A percentile compares a stretch with the other conserved stretches of the same genome.
These are phyloP conservation scores for Aspergillus tubingensis DNA, from an alignment of 2,329 filamentous ascomycete species.

Conservation along the genomic window DNA sequence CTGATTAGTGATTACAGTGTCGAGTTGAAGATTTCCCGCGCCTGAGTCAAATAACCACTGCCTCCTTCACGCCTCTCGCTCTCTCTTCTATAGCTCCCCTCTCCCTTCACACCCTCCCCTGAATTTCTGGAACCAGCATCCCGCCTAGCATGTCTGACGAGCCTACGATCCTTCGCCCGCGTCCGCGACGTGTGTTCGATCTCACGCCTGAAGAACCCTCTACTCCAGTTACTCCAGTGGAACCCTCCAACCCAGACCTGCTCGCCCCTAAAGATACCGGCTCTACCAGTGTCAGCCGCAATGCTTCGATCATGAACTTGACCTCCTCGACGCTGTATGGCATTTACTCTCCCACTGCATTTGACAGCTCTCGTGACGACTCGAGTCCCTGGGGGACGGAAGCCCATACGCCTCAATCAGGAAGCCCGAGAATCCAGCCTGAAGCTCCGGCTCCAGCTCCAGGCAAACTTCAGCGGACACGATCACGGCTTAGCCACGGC, in stretches of 20 bases:
- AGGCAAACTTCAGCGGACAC: slow-evolving; percentile 34
- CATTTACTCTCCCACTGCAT: slow-evolving; percentile 75
- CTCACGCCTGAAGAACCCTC: slow-evolving; percentile 50
- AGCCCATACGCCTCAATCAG: slow-evolving; percentile 64
- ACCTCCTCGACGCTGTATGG: slow-evolving; percentile 87
- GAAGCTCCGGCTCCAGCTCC: slow-evolving; percentile 28
- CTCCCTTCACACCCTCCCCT: background rate
- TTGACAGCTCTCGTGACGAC: slow-evolving; percentile 58
- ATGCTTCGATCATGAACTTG: slow-evolving; percentile 79
- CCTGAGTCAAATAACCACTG: background rate
- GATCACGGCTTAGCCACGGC: slow-evolving; percentile 40
- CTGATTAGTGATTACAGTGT: background rate
- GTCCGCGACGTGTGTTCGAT: slow-evolving; percentile 71
- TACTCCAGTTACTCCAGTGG: slow-evolving; percentile 44
- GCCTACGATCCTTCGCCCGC: slow-evolving; percentile 66
- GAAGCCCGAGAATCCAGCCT: slow-evolving; percentile 45
- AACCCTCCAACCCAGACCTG: slow-evolving; percentile 37
- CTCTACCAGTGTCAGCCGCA: slow-evolving; percentile 60
- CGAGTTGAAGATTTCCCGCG: background rate
- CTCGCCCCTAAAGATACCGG: slow-evolving; percentile 35
- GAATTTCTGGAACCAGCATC: background rate
- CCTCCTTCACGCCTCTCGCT: background rate
- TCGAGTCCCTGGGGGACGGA: slow-evolving; percentile 78
- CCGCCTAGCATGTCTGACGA: slow-evolving; percentile 34
- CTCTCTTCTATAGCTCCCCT: background rate